phyloP scores from a whole-genome alignment of 2,329 filamentous ascomycete species.

The Aureobasidium mangrovei region DNA sequence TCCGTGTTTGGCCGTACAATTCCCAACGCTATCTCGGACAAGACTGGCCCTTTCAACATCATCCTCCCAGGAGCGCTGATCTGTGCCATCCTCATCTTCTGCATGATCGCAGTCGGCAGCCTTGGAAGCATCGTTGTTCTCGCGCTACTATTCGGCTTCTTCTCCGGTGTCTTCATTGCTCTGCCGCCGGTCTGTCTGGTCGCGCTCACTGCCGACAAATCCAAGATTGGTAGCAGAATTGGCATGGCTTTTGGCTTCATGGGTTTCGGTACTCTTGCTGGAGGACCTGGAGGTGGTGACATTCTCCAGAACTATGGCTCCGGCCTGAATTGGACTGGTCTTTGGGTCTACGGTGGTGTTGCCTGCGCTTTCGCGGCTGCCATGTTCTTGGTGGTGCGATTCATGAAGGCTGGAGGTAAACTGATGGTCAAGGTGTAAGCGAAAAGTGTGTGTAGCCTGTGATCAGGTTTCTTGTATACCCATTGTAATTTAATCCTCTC shows the following conservation, averaged over 20 bases:
- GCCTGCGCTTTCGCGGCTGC: constrained; percentile 16
- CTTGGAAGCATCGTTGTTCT: constrained; percentile 29
- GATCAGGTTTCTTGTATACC: too few relatives aligned
- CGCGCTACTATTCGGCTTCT: constrained; percentile 34
- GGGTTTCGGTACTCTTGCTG: constrained; percentile 27
- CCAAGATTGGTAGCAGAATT: constrained; percentile 36
- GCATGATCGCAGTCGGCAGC: constrained; percentile 29
- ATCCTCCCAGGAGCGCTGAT: constrained; percentile 26
- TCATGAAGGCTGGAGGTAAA: constrained; percentile 21
- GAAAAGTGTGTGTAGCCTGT: too few relatives aligned
- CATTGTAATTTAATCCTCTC: too few relatives aligned
- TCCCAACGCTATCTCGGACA: constrained; percentile 32
- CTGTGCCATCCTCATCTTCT: constrained; percentile 29
- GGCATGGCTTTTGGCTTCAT: constrained; percentile 31
- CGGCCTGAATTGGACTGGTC: constrained; percentile 27
- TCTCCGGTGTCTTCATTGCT: constrained; percentile 36
- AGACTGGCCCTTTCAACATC: constrained; percentile 31
- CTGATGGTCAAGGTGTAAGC: constrained; percentile 21
- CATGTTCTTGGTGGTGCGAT: constrained; percentile 20
- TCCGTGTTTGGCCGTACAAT: constrained; percentile 34
- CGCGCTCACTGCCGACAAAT: constrained; percentile 33
- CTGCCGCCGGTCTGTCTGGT: constrained; percentile 35
- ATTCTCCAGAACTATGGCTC: constrained; percentile 21
- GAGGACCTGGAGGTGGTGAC: constrained; percentile 29
- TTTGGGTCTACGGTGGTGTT: constrained; percentile 29